A percentile compares a stretch with the other conserved stretches of the same genome.
Conservation (phyloP, 2,329 filamentous ascomycete genomes). For the Tolypocladium amazonense region DNA sequence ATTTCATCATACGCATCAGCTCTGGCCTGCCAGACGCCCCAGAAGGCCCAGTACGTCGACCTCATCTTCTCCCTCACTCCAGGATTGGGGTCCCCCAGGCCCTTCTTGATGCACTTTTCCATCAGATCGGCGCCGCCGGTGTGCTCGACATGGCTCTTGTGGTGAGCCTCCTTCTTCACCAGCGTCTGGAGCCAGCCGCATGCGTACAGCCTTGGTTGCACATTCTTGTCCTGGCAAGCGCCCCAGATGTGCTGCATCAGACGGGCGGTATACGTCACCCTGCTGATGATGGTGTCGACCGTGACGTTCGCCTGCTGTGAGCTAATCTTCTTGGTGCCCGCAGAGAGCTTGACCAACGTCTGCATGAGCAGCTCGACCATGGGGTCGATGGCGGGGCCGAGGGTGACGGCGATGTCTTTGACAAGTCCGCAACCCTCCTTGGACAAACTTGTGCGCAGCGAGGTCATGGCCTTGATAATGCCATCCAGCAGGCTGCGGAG, state of each 20-base stretch:
- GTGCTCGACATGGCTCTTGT: conserved; percentile 78
- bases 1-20: conserved; percentile 54
- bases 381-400: conserved; percentile 70
- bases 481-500: conserved; percentile 73
- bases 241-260: conserved; percentile 77
- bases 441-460: conserved; percentile 79
- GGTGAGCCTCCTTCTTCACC: conserved; percentile 62
- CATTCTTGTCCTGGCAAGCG: conserved; percentile 88
- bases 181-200: conserved; percentile 77
- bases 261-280: conserved; percentile 68
- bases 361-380: conserved; percentile 89
- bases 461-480: conserved; percentile 75
- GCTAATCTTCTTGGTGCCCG: conserved; percentile 83
- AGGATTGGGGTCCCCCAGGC: conserved; percentile 81
- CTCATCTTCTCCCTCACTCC: conserved; percentile 81
- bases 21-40: conserved; percentile 63
- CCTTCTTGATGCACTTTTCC: conserved; percentile 82
- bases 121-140: conserved; percentile 71
- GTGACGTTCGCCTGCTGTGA: conserved; percentile 74
- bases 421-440: conserved; percentile 76
- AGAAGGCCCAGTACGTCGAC: conserved; percentile 77
- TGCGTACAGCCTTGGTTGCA: conserved; percentile 70
- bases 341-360: conserved; percentile 79
- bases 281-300: conserved; percentile 70
- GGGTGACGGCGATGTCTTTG: conserved; percentile 70